Evolutionary conservation across 805 yeast genomes (phyloP).

Genomic region (Saccharomycopsis javanensis): DNA sequence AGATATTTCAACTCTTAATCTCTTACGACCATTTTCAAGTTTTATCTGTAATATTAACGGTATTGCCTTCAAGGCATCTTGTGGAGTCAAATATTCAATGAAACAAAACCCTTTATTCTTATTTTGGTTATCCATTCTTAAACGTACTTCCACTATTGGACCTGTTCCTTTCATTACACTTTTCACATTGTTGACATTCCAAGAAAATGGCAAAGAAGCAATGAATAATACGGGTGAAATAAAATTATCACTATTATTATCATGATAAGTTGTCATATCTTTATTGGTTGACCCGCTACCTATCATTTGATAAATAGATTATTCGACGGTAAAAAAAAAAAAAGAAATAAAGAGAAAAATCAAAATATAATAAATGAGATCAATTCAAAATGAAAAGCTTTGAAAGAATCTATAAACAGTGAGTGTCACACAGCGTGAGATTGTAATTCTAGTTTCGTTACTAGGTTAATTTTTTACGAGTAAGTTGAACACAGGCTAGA

Average conservation of each 20-base stretch:
- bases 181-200: slow-evolving; percentile 56
- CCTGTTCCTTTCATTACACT: slow-evolving; percentile 69
- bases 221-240: slow-evolving; percentile 38
- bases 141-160: slow-evolving; percentile 54
- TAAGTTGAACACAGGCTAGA: neutral
- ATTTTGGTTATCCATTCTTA: slow-evolving; percentile 45
- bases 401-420: neutral
- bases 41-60: neutral
- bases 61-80: slow-evolving; percentile 42
- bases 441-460: neutral
- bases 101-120: slow-evolving; percentile 54
- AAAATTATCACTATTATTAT: neutral
- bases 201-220: slow-evolving; percentile 63
- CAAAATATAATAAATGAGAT: slow-evolving; percentile 5
- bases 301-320: neutral
- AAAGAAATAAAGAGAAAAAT: slow-evolving; percentile 11
- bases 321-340: neutral
- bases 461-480: neutral
- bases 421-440: neutral
- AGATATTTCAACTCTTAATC: slow-evolving; percentile 47
- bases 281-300: neutral
- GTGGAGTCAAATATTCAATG: slow-evolving; percentile 45
- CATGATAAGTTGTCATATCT: neutral
- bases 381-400: neutral
- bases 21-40: slow-evolving; percentile 28